These are phyloP conservation scores for Phytophthora europaea DNA, from an alignment of 352 stramenopile genomes.

Conservation along the genomic window DNA sequence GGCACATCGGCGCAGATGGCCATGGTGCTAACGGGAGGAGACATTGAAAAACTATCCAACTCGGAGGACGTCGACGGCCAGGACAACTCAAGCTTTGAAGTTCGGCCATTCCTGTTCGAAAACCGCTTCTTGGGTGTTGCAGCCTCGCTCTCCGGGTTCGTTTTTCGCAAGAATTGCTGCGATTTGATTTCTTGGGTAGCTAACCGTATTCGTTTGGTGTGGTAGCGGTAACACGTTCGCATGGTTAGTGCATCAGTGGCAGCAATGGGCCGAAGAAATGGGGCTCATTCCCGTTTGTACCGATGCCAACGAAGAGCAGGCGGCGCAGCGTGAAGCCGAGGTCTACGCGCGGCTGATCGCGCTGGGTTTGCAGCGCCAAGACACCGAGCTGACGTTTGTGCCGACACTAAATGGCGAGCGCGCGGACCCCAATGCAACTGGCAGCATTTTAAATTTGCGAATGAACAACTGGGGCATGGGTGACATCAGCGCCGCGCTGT, in stretches of 20 bases:
- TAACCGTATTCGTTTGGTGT: neutral
- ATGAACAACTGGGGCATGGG: conserved; percentile 80
- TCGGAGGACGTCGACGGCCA: conserved; percentile 4
- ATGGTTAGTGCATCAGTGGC: conserved; percentile 71
- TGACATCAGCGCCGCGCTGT: conserved; percentile 77
- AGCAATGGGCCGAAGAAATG: conserved; percentile 66
- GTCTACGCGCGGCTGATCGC: conserved; percentile 69
- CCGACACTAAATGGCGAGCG: conserved; percentile 82
- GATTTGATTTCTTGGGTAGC: neutral
- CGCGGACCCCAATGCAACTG: conserved; percentile 41
- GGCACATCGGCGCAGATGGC: conserved; percentile 85
- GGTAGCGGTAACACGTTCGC: conserved; percentile 76
- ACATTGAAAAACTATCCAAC: conserved; percentile 36
- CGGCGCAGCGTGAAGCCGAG: conserved; percentile 29
- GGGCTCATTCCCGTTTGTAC: conserved; percentile 22
- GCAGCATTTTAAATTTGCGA: conserved; percentile 56
- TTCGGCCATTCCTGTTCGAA: conserved; percentile 73
- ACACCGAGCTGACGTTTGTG: conserved; percentile 68
- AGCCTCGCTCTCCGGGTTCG: conserved; percentile 77
- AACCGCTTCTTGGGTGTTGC: conserved; percentile 74
- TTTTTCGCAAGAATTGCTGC: conserved; percentile 1
- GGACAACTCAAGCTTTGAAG: conserved; percentile 64
- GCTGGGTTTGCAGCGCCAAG: conserved; percentile 52
- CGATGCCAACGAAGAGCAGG: conserved; percentile 25
- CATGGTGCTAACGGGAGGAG: conserved; percentile 59